Conservation (phyloP, 148 eudicot species). For the Gaultheria prostrata region DNA sequence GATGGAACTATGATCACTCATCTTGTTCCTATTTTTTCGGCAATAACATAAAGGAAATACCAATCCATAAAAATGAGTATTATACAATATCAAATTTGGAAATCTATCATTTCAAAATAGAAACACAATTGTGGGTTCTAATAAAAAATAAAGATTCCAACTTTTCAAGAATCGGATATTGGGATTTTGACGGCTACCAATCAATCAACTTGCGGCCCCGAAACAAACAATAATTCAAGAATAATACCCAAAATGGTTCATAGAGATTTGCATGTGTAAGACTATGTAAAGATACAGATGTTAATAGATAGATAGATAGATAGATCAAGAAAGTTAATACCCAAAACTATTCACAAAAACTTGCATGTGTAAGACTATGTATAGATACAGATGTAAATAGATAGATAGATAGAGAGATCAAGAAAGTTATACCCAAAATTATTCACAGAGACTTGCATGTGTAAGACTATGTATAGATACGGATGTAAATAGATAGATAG, state of each 20-base stretch:
- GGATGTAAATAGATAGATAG: not conserved
- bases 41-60: not conserved
- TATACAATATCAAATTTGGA: not conserved
- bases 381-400: not conserved
- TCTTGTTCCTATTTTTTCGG: no score
- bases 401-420: not conserved
- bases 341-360: not conserved
- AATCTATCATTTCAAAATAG: not conserved
- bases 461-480: not conserved
- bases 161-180: not conserved
- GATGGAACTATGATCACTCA: no score
- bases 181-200: not conserved
- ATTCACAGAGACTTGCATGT: constrained; percentile 2
- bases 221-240: not conserved
- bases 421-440: not conserved
- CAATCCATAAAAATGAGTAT: not conserved
- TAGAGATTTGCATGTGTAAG: not conserved
- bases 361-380: not conserved
- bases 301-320: no score
- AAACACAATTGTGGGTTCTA: not conserved
- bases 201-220: constrained; percentile 7
- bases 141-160: not conserved
- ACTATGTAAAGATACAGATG: not conserved
- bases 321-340: not conserved
- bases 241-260: not conserved